Evolutionary conservation across 2,329 filamentous ascomycete genomes (phyloP), one percentile per base, ranked within the genome.

Genomic region (Nemania sp.): DNA sequence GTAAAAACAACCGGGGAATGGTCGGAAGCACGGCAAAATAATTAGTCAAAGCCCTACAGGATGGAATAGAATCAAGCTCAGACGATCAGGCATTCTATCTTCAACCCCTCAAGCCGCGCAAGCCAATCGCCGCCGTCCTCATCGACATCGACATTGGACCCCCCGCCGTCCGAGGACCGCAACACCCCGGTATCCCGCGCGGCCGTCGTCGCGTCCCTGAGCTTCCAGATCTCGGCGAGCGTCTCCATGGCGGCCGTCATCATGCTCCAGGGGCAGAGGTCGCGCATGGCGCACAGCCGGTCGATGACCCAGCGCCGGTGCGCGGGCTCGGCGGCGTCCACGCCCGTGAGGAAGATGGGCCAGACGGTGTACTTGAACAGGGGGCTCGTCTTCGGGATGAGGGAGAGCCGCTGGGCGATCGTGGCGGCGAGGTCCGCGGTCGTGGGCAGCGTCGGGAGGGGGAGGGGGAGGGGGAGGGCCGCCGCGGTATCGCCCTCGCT

Each of bases 281-380:
- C 73, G 72, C 78, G 78, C 68, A 82, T 79, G 35, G 73, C 73
- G 62, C 78, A 68, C 45, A 82, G 69, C 12, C 80, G 78, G 53
- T 79, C 74, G 68, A 83, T 73, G n/a, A 81, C 78, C 83, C 83
- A 85, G 2, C 72, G 75, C 40, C 83, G 76, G 58, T 79, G 79
- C 37, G 75, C 72, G 0, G 74, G 71, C 54, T 82, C 77, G 43
- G 77, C 77, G 3, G 81, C 80, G 66, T 86, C 83, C 0, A 83
- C 83, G 1, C 84, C 84, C 2, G 81, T 82, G 32, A 87, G 78
- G 64, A 86, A 86, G 0, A 83, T 76, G 1, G 84, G 83, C 83
- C 83, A 87, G n/a, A 81, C 81, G 2, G 83, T 84, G 7, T 81
- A 84, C 68, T 85, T 86, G 75, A 84, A 86, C 43, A 85, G 77